Conservation (phyloP, 2,329 filamentous ascomycete species). For the Septoria petroselini region DNA sequence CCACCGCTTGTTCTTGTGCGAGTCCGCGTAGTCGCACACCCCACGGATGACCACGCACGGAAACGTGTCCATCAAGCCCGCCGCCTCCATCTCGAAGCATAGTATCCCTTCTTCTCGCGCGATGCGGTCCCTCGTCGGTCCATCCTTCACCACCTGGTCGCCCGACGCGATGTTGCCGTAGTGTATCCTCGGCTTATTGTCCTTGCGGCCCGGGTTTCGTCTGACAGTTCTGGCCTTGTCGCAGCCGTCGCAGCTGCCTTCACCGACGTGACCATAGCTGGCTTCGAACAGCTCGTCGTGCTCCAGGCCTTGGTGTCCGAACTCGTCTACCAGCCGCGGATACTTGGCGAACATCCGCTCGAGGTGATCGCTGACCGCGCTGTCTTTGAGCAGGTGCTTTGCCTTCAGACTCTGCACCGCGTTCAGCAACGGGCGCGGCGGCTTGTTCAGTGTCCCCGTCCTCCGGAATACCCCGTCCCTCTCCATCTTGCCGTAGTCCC, state of each 20-base stretch:
- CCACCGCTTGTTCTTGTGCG: conserved; percentile 31
- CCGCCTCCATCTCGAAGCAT: conserved; percentile 33
- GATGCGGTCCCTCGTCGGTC: conserved; percentile 3
- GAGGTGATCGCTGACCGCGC: background rate
- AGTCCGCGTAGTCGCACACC: conserved; percentile 31
- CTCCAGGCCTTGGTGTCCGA: conserved; percentile 3
- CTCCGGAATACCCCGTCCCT: conserved; percentile 1
- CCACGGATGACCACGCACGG: conserved; percentile 29
- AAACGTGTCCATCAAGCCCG: conserved; percentile 28
- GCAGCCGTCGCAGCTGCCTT: background rate
- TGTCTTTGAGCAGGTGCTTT: background rate
- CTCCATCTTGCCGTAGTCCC: conserved; percentile 26
- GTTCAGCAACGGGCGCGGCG: conserved; percentile 4
- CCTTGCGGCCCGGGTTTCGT: background rate
- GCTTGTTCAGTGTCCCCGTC: conserved; percentile 7
- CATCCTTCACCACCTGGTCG: conserved; percentile 26
- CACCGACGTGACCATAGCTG: conserved; percentile 7
- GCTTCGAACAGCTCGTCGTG: conserved; percentile 1
- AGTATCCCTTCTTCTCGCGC: conserved; percentile 9
- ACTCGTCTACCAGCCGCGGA: background rate
- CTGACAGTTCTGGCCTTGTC: background rate
- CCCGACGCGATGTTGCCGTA: conserved; percentile 31
- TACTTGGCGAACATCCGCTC: background rate
- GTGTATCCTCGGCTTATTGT: conserved; percentile 16
- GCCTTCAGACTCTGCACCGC: conserved; percentile 4